Percentiles rank a stretch among this genome's conserved stretches.
phyloP scores from a whole-genome alignment of 306 rosid species.

The Mimosa bimucronata region DNA sequence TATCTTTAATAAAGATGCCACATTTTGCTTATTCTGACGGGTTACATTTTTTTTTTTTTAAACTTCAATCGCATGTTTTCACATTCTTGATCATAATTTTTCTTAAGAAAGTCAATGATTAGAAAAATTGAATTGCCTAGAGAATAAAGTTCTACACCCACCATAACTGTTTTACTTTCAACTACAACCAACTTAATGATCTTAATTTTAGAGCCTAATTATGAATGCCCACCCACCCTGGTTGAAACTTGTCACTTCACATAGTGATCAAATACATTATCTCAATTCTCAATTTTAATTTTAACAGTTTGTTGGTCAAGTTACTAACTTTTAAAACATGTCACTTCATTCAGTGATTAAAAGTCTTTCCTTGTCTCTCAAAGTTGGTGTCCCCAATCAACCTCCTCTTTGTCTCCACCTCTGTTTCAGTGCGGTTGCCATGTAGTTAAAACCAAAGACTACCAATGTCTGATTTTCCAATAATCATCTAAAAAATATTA shows the following conservation, averaged over 20 bases:
- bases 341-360: not conserved
- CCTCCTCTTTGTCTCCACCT: not conserved
- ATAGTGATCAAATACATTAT: not conserved
- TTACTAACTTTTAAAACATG: not conserved
- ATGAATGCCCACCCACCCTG: constrained; percentile 26
- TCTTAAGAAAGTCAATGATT: not conserved
- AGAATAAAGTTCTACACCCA: not conserved
- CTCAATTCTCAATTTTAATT: not conserved
- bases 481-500: not conserved
- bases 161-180: not conserved
- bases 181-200: constrained; percentile 9
- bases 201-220: not conserved
- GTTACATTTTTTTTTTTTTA: not conserved
- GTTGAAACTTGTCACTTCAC: constrained; percentile 2
- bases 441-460: constrained; percentile 3
- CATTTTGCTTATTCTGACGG: not conserved
- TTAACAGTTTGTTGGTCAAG: not conserved
- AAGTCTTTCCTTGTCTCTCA: not conserved
- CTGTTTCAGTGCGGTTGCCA: not conserved
- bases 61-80: not conserved
- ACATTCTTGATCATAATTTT: not conserved
- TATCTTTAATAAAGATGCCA: not conserved
- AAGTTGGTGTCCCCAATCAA: not conserved
- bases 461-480: not conserved
- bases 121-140: not conserved